Conservation (phyloP, 768 basidiomycete species). For the Udeniomyces megalosporus region DNA sequence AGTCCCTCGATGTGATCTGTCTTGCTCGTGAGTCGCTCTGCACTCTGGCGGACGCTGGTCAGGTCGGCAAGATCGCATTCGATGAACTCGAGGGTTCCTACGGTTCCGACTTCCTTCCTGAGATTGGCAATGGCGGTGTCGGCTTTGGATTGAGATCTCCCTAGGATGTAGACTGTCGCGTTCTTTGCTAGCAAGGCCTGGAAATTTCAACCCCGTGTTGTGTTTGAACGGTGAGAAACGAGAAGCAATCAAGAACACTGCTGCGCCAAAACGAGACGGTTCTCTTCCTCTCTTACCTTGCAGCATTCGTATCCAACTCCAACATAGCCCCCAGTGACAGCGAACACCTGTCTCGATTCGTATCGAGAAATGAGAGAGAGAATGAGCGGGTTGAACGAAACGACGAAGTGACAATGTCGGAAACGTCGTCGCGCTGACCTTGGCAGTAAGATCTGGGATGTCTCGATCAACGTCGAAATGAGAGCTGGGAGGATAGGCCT, state of each 20-base stretch:
- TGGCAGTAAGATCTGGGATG: no score
- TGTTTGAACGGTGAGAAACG: background rate
- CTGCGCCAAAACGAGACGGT: background rate
- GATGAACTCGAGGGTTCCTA: background rate
- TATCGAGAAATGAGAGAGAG: background rate
- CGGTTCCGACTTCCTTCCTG: background rate
- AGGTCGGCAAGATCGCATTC: slow-evolving; percentile 1
- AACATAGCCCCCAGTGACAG: slow-evolving; percentile 4
- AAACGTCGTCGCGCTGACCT: no score
- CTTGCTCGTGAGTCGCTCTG: slow-evolving; percentile 6
- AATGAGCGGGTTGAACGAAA: background rate
- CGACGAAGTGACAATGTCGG: no score
- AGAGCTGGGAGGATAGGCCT: no score
- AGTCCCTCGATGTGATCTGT: background rate
- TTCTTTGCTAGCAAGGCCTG: slow-evolving; percentile 7
- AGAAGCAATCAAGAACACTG: background rate
- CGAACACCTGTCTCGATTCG: background rate
- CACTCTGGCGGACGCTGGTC: background rate
- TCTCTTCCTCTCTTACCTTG: background rate
- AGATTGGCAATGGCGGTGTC: background rate
- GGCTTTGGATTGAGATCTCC: background rate
- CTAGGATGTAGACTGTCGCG: slow-evolving; percentile 10
- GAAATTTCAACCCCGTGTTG: no score
- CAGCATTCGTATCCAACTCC: background rate
- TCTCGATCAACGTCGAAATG: no score